A percentile compares a stretch with the other conserved stretches of the same genome.
phyloP scores from a whole-genome alignment of 495 filamentous ascomycete genomes.

The Corynascus novoguineensis region DNA sequence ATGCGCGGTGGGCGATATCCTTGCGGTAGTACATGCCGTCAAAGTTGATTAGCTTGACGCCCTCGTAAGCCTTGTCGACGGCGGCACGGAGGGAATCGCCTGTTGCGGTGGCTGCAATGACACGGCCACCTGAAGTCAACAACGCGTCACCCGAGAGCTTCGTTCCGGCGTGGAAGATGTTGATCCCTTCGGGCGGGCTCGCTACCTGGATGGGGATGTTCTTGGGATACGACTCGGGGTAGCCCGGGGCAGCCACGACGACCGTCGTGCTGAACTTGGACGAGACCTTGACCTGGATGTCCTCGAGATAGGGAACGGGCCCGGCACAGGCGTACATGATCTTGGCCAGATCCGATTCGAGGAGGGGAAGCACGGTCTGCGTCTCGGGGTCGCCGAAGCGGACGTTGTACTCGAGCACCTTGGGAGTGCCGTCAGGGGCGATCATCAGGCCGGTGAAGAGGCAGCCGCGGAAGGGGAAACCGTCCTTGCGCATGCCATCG shows the following conservation, averaged over 20 bases:
- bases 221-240: slow-evolving; percentile 83
- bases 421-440: slow-evolving; percentile 70
- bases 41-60: slow-evolving; percentile 74
- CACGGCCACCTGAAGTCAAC: slow-evolving; percentile 76
- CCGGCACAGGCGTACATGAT: slow-evolving; percentile 83
- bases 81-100: slow-evolving; percentile 72
- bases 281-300: slow-evolving; percentile 61
- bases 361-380: slow-evolving; percentile 80
- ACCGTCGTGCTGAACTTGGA: slow-evolving; percentile 76
- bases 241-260: slow-evolving; percentile 90
- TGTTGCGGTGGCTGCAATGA: slow-evolving; percentile 81
- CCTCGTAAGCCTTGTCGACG: slow-evolving; percentile 75
- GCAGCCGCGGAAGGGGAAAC: slow-evolving; percentile 74
- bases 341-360: slow-evolving; percentile 85
- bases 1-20: slow-evolving; percentile 79
- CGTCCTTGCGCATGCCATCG: slow-evolving; percentile 77
- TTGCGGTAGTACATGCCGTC: slow-evolving; percentile 87
- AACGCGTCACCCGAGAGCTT: slow-evolving; percentile 55
- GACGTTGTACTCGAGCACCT: slow-evolving; percentile 94
- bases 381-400: slow-evolving; percentile 95
- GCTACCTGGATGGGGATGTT: slow-evolving; percentile 64
- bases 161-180: slow-evolving; percentile 94
- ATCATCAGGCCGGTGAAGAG: slow-evolving; percentile 98
- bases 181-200: slow-evolving; percentile 42
- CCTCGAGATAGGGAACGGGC: slow-evolving; percentile 64